A percentile compares a stretch with the other conserved stretches of the same genome.
Evolutionary conservation across 2,329 filamentous ascomycete species (phyloP).

Genomic region (Leptographium flavum): DNA sequence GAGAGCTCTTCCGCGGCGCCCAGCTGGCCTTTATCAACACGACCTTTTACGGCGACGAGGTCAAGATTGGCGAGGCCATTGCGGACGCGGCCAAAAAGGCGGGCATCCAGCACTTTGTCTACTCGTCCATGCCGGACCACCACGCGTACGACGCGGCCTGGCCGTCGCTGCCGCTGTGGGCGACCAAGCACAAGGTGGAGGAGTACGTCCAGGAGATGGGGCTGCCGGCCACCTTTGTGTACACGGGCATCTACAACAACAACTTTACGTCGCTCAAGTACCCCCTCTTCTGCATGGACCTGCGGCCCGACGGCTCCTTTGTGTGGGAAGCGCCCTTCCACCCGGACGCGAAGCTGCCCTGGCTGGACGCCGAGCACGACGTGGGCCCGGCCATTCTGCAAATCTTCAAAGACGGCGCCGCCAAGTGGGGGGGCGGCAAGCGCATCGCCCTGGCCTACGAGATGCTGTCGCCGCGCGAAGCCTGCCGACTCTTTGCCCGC

Average conservation of each 20-base stretch:
- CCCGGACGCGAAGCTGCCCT: conserved; percentile 75
- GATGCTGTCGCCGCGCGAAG: conserved; percentile 69
- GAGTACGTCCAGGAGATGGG: conserved; percentile 75
- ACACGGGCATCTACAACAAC: conserved; percentile 97
- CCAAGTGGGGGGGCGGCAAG: conserved; percentile 61
- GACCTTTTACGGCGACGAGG: conserved; percentile 90
- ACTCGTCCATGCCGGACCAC: conserved; percentile 95
- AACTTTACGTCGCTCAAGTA: conserved; percentile 92
- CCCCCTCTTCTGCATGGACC: conserved; percentile 89
- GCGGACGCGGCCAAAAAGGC: conserved; percentile 80
- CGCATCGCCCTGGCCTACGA: conserved; percentile 84
- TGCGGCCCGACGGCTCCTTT: conserved; percentile 73
- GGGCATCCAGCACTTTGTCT: conserved; percentile 81
- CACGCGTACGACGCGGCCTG: conserved; percentile 61
- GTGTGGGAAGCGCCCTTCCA: conserved; percentile 91
- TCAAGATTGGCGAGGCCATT: conserved; percentile 73
- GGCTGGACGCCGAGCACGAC: conserved; percentile 93
- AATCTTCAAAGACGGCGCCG: conserved; percentile 83
- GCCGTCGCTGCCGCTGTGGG: conserved; percentile 82
- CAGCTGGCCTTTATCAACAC: conserved; percentile 96
- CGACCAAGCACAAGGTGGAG: conserved; percentile 82
- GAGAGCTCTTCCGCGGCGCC: conserved; percentile 66
- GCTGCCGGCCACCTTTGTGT: conserved; percentile 81
- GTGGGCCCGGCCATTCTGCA: conserved; percentile 84
- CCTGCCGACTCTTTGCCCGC: conserved; percentile 63